Percentiles rank a stretch among this genome's conserved stretches.
Conservation (phyloP, 140 eudicot genomes). For the Senecio squalidus region DNA sequence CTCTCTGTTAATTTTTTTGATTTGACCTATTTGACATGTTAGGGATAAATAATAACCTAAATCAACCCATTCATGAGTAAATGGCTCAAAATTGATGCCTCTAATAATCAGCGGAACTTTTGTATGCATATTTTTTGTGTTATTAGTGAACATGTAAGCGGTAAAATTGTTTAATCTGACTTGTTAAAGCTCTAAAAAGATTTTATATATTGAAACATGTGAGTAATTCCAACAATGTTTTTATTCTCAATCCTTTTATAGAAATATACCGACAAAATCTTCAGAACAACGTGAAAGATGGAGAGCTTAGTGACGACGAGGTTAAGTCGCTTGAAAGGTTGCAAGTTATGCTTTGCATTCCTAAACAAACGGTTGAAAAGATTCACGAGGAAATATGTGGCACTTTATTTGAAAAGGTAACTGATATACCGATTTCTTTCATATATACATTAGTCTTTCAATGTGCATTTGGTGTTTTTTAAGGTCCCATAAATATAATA, state of each 20-base stretch:
- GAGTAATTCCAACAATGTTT: neutral
- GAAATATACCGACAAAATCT: conserved; percentile 92
- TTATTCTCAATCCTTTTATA: conserved; percentile 12
- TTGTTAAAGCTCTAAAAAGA: neutral
- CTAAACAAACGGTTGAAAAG: conserved; percentile 76
- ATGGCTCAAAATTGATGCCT: neutral
- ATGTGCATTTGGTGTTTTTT: conserved; percentile 3
- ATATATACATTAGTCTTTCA: neutral
- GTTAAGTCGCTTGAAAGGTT: conserved; percentile 66
- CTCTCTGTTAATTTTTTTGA: neutral
- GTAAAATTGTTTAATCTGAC: neutral
- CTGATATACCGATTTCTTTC: neutral
- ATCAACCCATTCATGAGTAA: neutral
- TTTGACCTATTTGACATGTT: neutral
- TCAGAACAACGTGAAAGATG: conserved; percentile 66
- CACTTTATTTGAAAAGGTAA: conserved; percentile 84
- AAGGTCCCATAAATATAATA: neutral
- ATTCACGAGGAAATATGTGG: conserved; percentile 91
- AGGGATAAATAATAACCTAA: neutral
- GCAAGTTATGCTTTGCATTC: conserved; percentile 89
- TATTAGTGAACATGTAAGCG: neutral
- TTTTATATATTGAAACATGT: neutral
- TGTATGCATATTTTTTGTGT: conserved; percentile 1
- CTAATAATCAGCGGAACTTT: neutral
- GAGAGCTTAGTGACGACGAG: conserved; percentile 75